Evolutionary conservation across 2,329 filamentous ascomycete species (phyloP).

Genomic region (Monilinia laxa): DNA sequence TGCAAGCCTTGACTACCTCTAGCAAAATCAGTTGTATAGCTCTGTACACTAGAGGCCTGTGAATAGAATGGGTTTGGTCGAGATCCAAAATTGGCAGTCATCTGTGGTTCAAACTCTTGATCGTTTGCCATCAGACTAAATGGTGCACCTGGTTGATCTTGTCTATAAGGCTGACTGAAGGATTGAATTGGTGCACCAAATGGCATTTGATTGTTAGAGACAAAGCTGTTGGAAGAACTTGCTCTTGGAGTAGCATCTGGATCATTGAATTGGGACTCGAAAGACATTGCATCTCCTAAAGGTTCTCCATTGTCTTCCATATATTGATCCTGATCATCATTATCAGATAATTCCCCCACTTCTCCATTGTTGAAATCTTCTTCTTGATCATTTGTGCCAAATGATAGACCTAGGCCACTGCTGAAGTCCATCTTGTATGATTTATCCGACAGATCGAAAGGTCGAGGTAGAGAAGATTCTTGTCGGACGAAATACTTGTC

Average conservation of each 20-base stretch:
- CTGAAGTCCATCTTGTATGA: slow-evolving; percentile 9
- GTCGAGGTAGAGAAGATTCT: not conserved
- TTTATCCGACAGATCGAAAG: not conserved
- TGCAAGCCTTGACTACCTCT: not conserved
- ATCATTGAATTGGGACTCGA: not conserved
- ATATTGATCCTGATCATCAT: not conserved
- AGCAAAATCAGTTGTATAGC: not conserved
- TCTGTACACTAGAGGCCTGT: not conserved
- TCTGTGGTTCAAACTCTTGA: not conserved
- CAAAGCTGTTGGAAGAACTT: not conserved
- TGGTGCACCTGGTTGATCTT: not conserved
- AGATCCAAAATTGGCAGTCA: not conserved
- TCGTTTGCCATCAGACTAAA: not conserved
- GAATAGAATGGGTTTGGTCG: not conserved
- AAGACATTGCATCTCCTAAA: not conserved
- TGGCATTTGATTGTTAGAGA: not conserved
- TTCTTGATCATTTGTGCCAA: not conserved
- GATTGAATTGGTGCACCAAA: not conserved
- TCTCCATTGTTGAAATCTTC: not conserved
- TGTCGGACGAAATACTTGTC: not conserved
- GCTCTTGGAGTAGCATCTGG: slow-evolving; percentile 7
- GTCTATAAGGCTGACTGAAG: not conserved
- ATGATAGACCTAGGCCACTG: slow-evolving; percentile 10
- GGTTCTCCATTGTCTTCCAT: slow-evolving; percentile 5
- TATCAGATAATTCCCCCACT: not conserved